phyloP scores from a whole-genome alignment of 2,329 filamentous ascomycete genomes.

The Aphanoascus verrucosus region DNA sequence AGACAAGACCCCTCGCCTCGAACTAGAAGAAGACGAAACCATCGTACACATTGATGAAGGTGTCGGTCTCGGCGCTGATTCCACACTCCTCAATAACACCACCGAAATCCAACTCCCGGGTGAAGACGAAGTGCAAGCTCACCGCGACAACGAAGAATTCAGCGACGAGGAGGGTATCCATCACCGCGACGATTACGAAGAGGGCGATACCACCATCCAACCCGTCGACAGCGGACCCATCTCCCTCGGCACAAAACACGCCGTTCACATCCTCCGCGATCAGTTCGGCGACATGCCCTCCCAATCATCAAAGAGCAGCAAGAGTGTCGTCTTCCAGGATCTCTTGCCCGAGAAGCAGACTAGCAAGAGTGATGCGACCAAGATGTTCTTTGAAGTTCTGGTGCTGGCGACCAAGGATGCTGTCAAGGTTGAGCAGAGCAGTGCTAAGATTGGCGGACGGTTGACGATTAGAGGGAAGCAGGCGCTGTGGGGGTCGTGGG shows the following conservation, averaged over 20 bases:
- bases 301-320: slow-evolving; percentile 66
- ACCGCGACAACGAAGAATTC: slow-evolving; percentile 26
- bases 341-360: slow-evolving; percentile 73
- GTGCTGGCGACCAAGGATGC: slow-evolving; percentile 96
- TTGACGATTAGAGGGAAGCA: slow-evolving; percentile 83
- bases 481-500: slow-evolving; percentile 95
- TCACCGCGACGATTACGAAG: slow-evolving; percentile 58
- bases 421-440: slow-evolving; percentile 84
- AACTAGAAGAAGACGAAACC: slow-evolving; percentile 56
- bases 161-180: slow-evolving; percentile 40
- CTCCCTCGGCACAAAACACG: slow-evolving; percentile 84
- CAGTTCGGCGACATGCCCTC: slow-evolving; percentile 63
- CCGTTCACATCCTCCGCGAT: slow-evolving; percentile 86
- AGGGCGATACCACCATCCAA: slow-evolving; percentile 64
- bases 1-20: slow-evolving; percentile 52
- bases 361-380: slow-evolving; percentile 81
- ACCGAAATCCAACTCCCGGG: slow-evolving; percentile 57
- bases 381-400: slow-evolving; percentile 98
- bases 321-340: slow-evolving; percentile 77
- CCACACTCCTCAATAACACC: slow-evolving; percentile 29
- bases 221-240: slow-evolving; percentile 77
- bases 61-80: slow-evolving; percentile 41
- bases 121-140: slow-evolving; percentile 38
- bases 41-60: slow-evolving; percentile 40
- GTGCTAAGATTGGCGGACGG: slow-evolving; percentile 59